Conservation (phyloP, 768 basidiomycete species). For the Russula sp. region DNA sequence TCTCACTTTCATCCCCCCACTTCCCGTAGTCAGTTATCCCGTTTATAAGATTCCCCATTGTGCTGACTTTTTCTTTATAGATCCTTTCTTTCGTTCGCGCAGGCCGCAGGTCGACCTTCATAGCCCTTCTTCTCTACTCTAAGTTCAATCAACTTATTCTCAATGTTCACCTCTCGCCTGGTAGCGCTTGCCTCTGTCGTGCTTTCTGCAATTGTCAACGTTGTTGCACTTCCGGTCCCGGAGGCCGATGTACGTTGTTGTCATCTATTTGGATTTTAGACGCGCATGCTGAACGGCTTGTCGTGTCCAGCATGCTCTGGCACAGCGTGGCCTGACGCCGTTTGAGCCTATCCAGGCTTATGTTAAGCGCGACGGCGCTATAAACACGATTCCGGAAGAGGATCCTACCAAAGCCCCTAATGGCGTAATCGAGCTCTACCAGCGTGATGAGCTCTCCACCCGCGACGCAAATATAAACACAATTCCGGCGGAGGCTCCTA, state of each 20-base stretch:
- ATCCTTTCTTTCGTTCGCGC: slow-evolving; percentile 19
- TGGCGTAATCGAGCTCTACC: slow-evolving; percentile 28
- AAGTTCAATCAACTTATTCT: slow-evolving; percentile 27
- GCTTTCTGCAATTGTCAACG: slow-evolving; percentile 41
- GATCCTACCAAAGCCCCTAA: slow-evolving; percentile 21
- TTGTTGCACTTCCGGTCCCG: slow-evolving; percentile 39
- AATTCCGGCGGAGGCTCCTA: slow-evolving; percentile 27
- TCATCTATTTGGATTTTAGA: neutral
- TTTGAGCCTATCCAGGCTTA: slow-evolving; percentile 43
- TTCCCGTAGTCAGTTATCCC: neutral
- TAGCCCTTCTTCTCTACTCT: slow-evolving; percentile 22
- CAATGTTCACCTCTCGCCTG: slow-evolving; percentile 43
- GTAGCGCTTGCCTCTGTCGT: slow-evolving; percentile 38
- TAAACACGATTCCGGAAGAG: slow-evolving; percentile 29
- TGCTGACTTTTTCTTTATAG: slow-evolving; percentile 17
- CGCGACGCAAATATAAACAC: slow-evolving; percentile 21
- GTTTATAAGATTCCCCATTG: neutral
- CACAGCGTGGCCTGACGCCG: slow-evolving; percentile 30
- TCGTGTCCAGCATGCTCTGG: slow-evolving; percentile 12
- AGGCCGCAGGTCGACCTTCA: slow-evolving; percentile 35
- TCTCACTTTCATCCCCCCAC: neutral
- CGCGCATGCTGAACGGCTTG: neutral
- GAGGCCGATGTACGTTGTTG: slow-evolving; percentile 27
- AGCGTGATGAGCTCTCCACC: neutral
- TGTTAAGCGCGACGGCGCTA: slow-evolving; percentile 29